These are phyloP conservation scores for Helianthus annuus DNA, from an alignment of 129 eudicot species.

Conservation along the genomic window HanXRQr2.0-SUNRISE NC_035448.2:181033625-181034124, in stretches of 20 bases:
- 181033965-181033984: conserved; percentile 90
- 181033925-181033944: conserved; percentile 82
- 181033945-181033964: conserved; percentile 84
- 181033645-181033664: conserved; percentile 66
- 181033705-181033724: conserved; percentile 38
- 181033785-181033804: conserved; percentile 51
- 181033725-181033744: background rate
- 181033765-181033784: conserved; percentile 50
- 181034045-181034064: background rate
- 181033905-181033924: conserved; percentile 75
- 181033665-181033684: conserved; percentile 79
- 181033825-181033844: conserved; percentile 61
- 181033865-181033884: conserved; percentile 82
- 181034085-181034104: background rate
- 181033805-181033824: conserved; percentile 20
- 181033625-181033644: conserved; percentile 59
- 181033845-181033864: conserved; percentile 75
- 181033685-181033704: conserved; percentile 64
- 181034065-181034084: background rate
- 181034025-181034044: background rate
- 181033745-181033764: background rate
- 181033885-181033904: conserved; percentile 72
- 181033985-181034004: conserved; percentile 49
- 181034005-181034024: conserved; percentile 1
- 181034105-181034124: background rate